These are phyloP conservation scores for Fusarium caatingaense DNA, from an alignment of 2,329 filamentous ascomycete species.

Conservation along the genomic window DNA sequence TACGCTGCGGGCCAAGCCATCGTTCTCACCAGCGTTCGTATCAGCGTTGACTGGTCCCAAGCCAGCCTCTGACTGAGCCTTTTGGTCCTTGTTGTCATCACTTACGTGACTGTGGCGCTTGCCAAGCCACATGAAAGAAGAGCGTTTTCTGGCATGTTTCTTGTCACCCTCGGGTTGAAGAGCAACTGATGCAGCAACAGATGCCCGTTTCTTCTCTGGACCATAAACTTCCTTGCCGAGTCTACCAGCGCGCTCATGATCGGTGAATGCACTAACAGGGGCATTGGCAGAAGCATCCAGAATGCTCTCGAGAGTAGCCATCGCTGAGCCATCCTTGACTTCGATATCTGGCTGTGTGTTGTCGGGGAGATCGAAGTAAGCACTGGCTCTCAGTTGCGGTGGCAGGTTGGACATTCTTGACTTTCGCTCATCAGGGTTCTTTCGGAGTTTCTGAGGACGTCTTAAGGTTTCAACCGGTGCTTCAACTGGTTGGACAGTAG, in stretches of 20 bases:
- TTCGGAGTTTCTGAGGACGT: constrained; percentile 50
- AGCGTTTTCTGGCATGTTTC: constrained; percentile 58
- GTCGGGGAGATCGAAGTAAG: constrained; percentile 83
- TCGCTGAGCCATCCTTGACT: constrained; percentile 82
- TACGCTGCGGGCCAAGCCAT: constrained; percentile 42
- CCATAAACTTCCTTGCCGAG: constrained; percentile 82
- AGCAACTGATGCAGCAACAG: constrained; percentile 46
- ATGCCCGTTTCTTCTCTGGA: constrained; percentile 63
- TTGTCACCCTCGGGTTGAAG: constrained; percentile 38
- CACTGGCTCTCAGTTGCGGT: constrained; percentile 87
- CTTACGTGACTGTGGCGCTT: constrained; percentile 52
- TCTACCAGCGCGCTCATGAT: constrained; percentile 84
- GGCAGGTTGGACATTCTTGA: constrained; percentile 66
- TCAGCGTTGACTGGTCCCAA: constrained; percentile 46
- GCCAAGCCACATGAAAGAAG: constrained; percentile 62
- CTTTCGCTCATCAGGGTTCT: constrained; percentile 50
- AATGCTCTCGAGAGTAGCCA: constrained; percentile 89
- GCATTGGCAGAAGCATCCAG: constrained; percentile 89
- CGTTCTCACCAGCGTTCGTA: constrained; percentile 36
- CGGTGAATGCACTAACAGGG: constrained; percentile 90
- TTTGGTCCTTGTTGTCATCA: constrained; percentile 44
- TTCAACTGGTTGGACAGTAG: constrained; percentile 31
- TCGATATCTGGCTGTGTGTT: constrained; percentile 61
- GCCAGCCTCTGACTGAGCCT: constrained; percentile 33
- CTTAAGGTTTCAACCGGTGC: constrained; percentile 44